Base-by-base conservation (phyloP, 306 rosid species). In the Clitoria ternatea region DNA sequence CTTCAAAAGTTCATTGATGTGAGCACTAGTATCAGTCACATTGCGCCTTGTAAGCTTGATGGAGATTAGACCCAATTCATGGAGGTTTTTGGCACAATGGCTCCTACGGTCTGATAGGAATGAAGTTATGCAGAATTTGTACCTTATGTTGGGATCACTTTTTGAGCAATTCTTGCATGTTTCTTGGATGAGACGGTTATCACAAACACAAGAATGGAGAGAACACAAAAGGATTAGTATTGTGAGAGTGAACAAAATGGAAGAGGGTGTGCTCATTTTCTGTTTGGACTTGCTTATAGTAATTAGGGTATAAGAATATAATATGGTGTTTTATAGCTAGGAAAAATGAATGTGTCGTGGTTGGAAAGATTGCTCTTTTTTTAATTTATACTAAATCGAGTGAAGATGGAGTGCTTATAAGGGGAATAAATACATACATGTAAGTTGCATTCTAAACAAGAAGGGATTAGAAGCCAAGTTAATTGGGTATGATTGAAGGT, bases 101-200 rank as follows among this genome's bases (percentile, higher is more conserved):
- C 82, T 71, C 3, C 48, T 49, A 1, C 70, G 80, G 5, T 70
- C 76, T 1, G 92, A 77, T 62, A 74, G 69, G 48, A 92, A 78
- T 1, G 97, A 84, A 8, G 62, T 14, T 8, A 49, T 23, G 59
- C 97, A 92, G 82, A 87, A 92, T 27, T 73, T 81, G 93, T 74
- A 85, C 79, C 56, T 81, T 22, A 89, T 54, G 77, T 87, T 87
- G 6, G 94, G 91, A 60, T 87, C 90, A 7, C 15, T 67, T 37
- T 80, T 63, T n/a, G 87, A 79, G 68, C 81, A 72, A 33, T 60
- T 75, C 62, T 75, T 68, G 86, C 97, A 92, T 1, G 87, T 81
- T 63, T 81, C 72, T 4, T 33, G 74, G 81, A 89, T 80, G 84
- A 87, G 82, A 47, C 52, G 63, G 43, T 18, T 60, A 3, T 72